Evolutionary conservation across 805 yeast genomes (phyloP), one percentile per base, ranked within the genome.

Genomic region (Scheffersomyces amazonensis): DNA sequence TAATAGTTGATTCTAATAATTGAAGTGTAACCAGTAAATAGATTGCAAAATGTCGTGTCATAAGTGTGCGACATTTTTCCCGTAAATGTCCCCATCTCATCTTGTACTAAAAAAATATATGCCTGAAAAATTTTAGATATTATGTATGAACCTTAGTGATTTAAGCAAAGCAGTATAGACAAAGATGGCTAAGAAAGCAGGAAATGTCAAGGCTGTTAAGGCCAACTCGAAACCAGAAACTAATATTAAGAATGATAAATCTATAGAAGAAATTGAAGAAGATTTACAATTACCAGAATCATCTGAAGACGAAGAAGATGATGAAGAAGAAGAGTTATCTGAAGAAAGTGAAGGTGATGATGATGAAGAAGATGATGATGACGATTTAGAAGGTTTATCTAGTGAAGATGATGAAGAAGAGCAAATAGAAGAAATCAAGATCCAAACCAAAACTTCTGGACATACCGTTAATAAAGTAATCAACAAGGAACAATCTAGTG

Each of bases 371-470:
- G 62, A 59, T 19, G 55, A 51, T 11, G 51, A 49, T 13, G 60
- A 56, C 19, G 54, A 49, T n/a, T 47, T 47, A 27, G 52, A 50
- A 9, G 46, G 57, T 22, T 57, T 53, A 22, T 70, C 50, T 19
- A 35, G 44, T 43, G 49, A 46, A 42, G 47, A 35, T 32, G 46
- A 39, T 44, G 54, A 39, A 43, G 50, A 36, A 40, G 53, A 48
- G 42, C 49, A 36, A 36, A 35, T 33, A 12, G 37, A 30, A 18
- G 27, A 36, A 19, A 16, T 18, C 33, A 19, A 19, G 5, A 20
- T 32, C 20, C 31, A 20, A n/a, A 40, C 33, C 21, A 30, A 42
- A 20, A 39, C 42, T 29, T 35, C 47, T n/a, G 51, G 50, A 18
- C 61, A 58, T 35, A 46, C 50, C 13, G 52, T 56, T 24, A 53